Evolutionary conservation across 2,329 filamentous ascomycete genomes (phyloP).

Genomic region (Dactylellina drechsleri): DNA sequence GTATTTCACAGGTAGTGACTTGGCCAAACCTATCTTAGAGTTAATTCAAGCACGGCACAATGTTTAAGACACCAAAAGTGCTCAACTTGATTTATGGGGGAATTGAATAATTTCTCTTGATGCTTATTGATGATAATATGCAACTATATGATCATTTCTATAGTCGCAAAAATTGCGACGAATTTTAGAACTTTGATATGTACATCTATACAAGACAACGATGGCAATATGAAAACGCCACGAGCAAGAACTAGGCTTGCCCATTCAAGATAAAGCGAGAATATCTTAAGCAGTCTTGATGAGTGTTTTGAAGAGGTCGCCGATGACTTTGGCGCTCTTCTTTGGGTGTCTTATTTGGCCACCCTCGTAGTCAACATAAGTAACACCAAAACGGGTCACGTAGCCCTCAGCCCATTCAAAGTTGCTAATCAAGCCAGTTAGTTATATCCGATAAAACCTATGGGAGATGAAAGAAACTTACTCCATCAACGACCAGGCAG

Average conservation of each 20-base stretch:
- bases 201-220: conserved; percentile 39
- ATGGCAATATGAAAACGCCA: conserved; percentile 18
- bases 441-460: conserved; percentile 16
- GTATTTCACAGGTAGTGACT: too few species aligned
- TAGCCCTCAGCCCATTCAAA: conserved; percentile 95
- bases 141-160: too few species aligned
- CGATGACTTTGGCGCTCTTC: conserved; percentile 80
- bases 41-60: too few species aligned
- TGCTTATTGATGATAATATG: too few species aligned
- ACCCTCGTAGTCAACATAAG: conserved; percentile 82
- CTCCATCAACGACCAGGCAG: conserved; percentile 90
- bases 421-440: conserved; percentile 66
- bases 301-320: conserved; percentile 75
- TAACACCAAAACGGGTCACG: conserved; percentile 84
- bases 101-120: too few species aligned
- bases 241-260: conserved; percentile 28
- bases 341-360: conserved; percentile 83
- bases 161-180: background rate
- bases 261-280: conserved; percentile 19
- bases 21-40: too few species aligned
- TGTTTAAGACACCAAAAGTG: too few species aligned
- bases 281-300: conserved; percentile 70
- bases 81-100: too few species aligned
- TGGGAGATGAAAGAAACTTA: conserved; percentile 61
- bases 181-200: conserved; percentile 15